Evolutionary conservation across 495 filamentous ascomycete species (phyloP), one percentile per base, ranked within the genome.

Genomic region (Clavariopsis aquatica): DNA sequence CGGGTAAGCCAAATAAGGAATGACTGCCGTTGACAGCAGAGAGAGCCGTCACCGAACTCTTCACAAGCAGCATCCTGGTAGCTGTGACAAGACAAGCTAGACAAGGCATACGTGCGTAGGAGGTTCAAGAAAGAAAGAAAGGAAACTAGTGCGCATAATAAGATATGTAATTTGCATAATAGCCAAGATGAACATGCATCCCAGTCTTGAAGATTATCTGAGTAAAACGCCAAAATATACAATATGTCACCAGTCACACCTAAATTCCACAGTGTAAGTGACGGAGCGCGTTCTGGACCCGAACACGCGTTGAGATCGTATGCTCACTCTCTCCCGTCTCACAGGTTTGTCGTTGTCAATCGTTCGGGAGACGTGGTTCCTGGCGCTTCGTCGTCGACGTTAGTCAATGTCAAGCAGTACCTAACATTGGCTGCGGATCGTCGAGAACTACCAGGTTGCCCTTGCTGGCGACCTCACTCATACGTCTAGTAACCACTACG

Each of bases 281-380:
- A 45, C 43, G 22, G 52, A 53, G 54, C 17, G 62, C 55, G n/a
- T 58, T 46, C 43, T 17, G 46, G 24, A 31, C 27, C n/a, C 22
- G 15, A 43, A 49, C 6, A 31, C 24, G 49, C 23, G n/a, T 45
- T 15, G 26, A 61, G 19, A 53, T 28, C 43, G 59, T 36, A 26
- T 55, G 61, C 52, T 60, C 60, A 34, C 24, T 65, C 56, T 62
- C 66, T 65, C 56, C 66, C 66, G 56, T 56, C 52, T 51, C 41
- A 31, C 46, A 26, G 53, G 66, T 69, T 58, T 68, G 59, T 56
- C 62, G 61, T 55, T 31, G 34, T 52, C 41, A 31, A 34, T 43
- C 53, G 20, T 52, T n/a, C 43, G 15, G 24, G 45, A 58, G 45
- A 62, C 58, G 58, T 62, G 58, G 31, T 67, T 23, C 54, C 20